These are phyloP conservation scores for Ganoderma sp. DNA, from an alignment of 1,284 basidiomycete species.

Conservation along the genomic window DNA sequence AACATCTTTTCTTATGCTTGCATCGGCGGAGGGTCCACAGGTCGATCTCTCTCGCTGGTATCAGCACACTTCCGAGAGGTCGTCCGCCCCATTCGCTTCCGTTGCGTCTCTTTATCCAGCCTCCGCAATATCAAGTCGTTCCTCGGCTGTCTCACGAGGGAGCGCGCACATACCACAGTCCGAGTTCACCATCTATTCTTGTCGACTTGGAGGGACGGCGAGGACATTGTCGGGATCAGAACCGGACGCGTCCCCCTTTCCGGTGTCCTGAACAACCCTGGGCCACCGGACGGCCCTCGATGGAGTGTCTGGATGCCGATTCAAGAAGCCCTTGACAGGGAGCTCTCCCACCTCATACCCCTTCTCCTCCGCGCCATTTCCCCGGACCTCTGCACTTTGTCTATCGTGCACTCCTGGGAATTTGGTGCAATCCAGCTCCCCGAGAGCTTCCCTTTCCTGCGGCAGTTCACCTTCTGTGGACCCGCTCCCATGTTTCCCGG, in stretches of 20 bases:
- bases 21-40: slow-evolving; percentile 25
- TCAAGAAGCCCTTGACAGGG: slow-evolving; percentile 12
- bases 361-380: slow-evolving; percentile 14
- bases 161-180: neutral
- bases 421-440: slow-evolving; percentile 16
- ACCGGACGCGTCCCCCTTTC: neutral
- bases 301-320: slow-evolving; percentile 11
- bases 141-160: slow-evolving; percentile 10
- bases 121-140: slow-evolving; percentile 15
- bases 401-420: slow-evolving; percentile 22
- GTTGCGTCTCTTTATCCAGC: slow-evolving; percentile 13
- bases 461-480: slow-evolving; percentile 15
- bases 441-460: slow-evolving; percentile 10
- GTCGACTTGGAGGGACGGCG: slow-evolving; percentile 22
- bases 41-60: slow-evolving; percentile 22
- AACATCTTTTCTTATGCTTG: slow-evolving; percentile 22
- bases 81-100: slow-evolving; percentile 15
- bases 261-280: neutral
- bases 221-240: slow-evolving; percentile 10
- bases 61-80: slow-evolving; percentile 13
- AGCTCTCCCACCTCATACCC: slow-evolving; percentile 13
- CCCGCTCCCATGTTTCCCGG: slow-evolving; percentile 12
- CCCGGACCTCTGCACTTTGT: slow-evolving; percentile 13
- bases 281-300: neutral
- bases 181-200: slow-evolving; percentile 17